Conservation (phyloP, 1,284 basidiomycete species). For the Ceratobasidium theobromae region DNA sequence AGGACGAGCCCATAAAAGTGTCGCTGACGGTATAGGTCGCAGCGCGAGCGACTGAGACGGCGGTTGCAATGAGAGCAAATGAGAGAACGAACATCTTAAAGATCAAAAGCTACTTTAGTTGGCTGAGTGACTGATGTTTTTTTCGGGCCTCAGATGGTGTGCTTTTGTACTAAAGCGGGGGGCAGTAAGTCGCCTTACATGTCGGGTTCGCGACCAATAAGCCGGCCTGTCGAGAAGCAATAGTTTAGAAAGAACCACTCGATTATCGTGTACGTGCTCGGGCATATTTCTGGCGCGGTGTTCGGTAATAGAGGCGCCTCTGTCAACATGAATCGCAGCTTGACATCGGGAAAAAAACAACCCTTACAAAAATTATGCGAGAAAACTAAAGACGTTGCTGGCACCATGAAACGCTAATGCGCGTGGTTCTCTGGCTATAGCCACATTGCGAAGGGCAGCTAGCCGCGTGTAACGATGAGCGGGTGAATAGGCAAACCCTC, state of each 20-base stretch:
- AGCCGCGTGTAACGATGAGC: background rate
- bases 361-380: no score
- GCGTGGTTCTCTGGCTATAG: background rate
- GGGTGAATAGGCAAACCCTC: background rate
- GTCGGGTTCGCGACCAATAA: background rate
- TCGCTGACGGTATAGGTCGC: conserved; percentile 42
- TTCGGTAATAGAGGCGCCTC: background rate
- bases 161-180: background rate
- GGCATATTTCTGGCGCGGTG: background rate
- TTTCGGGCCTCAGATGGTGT: background rate
- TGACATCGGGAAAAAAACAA: no score
- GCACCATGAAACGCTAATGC: no score
- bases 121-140: background rate
- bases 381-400: background rate
- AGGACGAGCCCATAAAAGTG: conserved; percentile 52
- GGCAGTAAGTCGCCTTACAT: background rate
- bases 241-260: background rate
- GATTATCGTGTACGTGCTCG: no score
- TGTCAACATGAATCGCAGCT: no score
- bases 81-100: background rate
- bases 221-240: background rate
- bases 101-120: background rate
- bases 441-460: background rate
- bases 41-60: conserved; percentile 10
- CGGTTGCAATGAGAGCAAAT: background rate